These are phyloP conservation scores for Collybia sp. DNA, from an alignment of 768 basidiomycete genomes.

Conservation along the genomic window DNA sequence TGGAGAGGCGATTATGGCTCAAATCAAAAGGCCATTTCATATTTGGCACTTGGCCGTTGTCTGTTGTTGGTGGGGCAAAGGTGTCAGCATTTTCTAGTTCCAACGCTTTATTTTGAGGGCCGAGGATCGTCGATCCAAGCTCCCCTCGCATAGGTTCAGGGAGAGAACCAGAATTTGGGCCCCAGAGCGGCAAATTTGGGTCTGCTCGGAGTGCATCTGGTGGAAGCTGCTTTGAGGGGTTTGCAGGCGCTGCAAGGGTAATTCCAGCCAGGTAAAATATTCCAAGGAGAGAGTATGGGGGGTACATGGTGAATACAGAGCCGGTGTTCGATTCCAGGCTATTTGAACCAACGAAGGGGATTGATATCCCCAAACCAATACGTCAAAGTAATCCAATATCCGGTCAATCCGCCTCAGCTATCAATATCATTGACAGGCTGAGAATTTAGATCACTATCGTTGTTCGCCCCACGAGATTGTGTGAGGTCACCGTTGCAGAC, in stretches of 20 bases:
- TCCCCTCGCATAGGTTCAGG: constrained; percentile 36
- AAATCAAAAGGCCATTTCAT: constrained; percentile 55
- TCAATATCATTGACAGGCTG: no score
- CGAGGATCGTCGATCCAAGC: constrained; percentile 45
- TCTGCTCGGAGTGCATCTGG: background rate
- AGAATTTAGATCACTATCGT: no score
- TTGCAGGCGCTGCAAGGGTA: constrained; percentile 6
- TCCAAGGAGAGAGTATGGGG: no score
- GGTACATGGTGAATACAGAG: no score
- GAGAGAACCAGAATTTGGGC: background rate
- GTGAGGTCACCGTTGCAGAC: no score
- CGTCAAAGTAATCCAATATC: no score
- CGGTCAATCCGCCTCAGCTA: no score
- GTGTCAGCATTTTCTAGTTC: constrained; percentile 52
- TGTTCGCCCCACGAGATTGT: no score
- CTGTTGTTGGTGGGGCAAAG: constrained; percentile 60
- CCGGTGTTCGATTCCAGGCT: no score
- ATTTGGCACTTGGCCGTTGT: constrained; percentile 49
- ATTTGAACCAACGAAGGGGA: no score
- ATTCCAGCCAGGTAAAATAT: background rate
- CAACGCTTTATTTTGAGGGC: constrained; percentile 53
- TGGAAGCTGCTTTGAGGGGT: no score
- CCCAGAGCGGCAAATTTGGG: constrained; percentile 6
- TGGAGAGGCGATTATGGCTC: constrained; percentile 50
- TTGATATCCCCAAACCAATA: no score